phyloP scores from a whole-genome alignment of 495 filamentous ascomycete species.

The Lasiosphaeris hirsuta region DNA sequence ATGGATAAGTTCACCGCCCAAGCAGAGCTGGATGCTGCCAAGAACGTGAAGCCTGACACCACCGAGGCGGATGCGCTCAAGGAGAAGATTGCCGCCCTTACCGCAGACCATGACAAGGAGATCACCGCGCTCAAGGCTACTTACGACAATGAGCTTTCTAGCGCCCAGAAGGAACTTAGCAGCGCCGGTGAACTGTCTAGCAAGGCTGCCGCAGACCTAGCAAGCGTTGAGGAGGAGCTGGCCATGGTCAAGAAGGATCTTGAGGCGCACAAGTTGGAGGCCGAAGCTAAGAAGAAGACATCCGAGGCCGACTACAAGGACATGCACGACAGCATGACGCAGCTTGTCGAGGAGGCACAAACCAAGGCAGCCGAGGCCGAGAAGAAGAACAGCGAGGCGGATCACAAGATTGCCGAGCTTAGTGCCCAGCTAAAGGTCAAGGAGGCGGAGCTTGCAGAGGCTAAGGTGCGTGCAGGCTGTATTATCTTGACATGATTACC shows the following conservation, averaged over 20 bases:
- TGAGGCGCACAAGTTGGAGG: slow-evolving; percentile 41
- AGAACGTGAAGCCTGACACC: slow-evolving; percentile 52
- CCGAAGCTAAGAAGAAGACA: slow-evolving; percentile 42
- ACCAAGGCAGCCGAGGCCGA: slow-evolving; percentile 36
- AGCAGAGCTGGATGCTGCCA: slow-evolving; percentile 51
- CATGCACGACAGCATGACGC: slow-evolving; percentile 52
- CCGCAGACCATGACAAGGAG: slow-evolving; percentile 21
- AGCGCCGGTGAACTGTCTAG: slow-evolving; percentile 26
- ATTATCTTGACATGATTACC: background rate
- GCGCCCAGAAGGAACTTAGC: slow-evolving; percentile 18
- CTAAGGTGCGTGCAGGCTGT: slow-evolving; percentile 36
- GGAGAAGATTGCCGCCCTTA: slow-evolving; percentile 33
- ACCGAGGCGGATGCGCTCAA: slow-evolving; percentile 40
- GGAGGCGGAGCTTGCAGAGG: slow-evolving; percentile 54
- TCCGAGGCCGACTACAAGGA: slow-evolving; percentile 53
- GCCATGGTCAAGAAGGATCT: slow-evolving; percentile 43
- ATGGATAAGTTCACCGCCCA: slow-evolving; percentile 53
- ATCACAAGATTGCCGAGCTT: slow-evolving; percentile 43
- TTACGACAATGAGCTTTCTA: slow-evolving; percentile 27
- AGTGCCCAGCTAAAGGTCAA: slow-evolving; percentile 47
- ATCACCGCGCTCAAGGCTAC: slow-evolving; percentile 31
- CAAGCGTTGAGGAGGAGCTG: slow-evolving; percentile 34
- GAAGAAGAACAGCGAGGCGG: slow-evolving; percentile 35
- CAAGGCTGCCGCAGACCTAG: slow-evolving; percentile 35
- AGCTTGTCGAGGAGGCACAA: slow-evolving; percentile 49